Evolutionary conservation across 805 yeast species (phyloP).

Genomic region (Ogataea philodendri): DNA sequence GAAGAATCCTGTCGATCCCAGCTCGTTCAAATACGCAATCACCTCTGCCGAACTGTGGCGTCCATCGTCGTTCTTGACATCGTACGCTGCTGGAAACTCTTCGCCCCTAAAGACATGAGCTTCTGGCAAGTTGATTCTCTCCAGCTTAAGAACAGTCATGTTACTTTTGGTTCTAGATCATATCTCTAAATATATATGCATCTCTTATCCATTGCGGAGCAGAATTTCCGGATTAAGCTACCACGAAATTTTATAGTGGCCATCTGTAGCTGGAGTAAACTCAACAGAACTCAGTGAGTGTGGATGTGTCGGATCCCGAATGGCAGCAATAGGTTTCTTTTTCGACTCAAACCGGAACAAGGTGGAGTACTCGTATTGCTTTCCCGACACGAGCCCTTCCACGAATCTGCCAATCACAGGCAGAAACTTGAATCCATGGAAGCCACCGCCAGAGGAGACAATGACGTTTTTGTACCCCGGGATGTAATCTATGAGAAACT

Average conservation of each 20-base stretch:
- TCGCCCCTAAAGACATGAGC: conserved; percentile 21
- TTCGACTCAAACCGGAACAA: conserved; percentile 7
- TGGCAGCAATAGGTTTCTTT: not conserved
- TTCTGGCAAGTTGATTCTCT: conserved; percentile 9
- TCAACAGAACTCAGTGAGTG: conserved; percentile 1
- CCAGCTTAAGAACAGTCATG: conserved; percentile 1
- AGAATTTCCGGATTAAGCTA: conserved; percentile 1
- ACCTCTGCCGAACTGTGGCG: conserved; percentile 7
- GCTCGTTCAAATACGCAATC: conserved; percentile 12
- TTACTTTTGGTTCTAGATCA: too few relatives aligned
- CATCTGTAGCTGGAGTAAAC: conserved; percentile 1
- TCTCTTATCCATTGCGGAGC: not conserved
- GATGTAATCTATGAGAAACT: conserved; percentile 27
- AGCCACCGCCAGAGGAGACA: conserved; percentile 26
- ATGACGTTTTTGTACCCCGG: conserved; percentile 20
- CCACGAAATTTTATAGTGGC: conserved; percentile 1
- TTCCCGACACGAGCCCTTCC: conserved; percentile 11
- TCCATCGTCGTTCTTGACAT: conserved; percentile 1
- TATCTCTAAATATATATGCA: conserved; percentile 1
- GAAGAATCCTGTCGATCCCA: conserved; percentile 27
- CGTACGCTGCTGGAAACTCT: conserved; percentile 23
- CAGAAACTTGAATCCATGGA: conserved; percentile 20
- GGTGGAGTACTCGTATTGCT: conserved; percentile 16
- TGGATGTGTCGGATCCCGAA: too few relatives aligned
- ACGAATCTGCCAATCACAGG: conserved; percentile 23